A percentile compares a stretch with the other conserved stretches of the same genome.
Evolutionary conservation across 2,329 filamentous ascomycete genomes (phyloP).

Genomic region (Teratosphaeria gauchensis): DNA sequence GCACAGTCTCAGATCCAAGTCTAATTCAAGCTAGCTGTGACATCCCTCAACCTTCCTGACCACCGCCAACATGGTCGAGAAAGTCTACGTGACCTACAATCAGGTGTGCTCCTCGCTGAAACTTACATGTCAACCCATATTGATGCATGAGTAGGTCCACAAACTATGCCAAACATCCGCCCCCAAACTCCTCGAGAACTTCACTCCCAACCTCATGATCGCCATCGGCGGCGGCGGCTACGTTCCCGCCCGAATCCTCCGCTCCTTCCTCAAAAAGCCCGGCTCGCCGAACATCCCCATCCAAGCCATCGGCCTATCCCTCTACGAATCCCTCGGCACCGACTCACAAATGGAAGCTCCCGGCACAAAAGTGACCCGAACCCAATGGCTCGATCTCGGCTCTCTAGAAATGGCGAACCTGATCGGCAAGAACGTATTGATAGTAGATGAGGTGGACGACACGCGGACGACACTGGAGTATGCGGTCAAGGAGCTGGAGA

Average conservation of each 20-base stretch:
- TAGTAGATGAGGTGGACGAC: slow-evolving; percentile 93
- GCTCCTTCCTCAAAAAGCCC: slow-evolving; percentile 90
- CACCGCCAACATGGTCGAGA: slow-evolving; percentile 47
- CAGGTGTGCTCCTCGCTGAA: slow-evolving; percentile 41
- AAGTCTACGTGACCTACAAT: slow-evolving; percentile 86
- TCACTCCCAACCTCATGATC: slow-evolving; percentile 88
- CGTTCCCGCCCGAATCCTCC: slow-evolving; percentile 90
- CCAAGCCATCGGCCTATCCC: slow-evolving; percentile 93
- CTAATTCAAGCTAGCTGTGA: neutral
- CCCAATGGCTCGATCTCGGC: slow-evolving; percentile 92
- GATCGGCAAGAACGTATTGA: slow-evolving; percentile 82
- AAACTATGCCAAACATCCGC: slow-evolving; percentile 90
- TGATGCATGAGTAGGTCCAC: slow-evolving; percentile 59
- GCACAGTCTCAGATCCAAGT: neutral
- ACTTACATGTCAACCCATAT: neutral
- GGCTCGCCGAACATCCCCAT: slow-evolving; percentile 92
- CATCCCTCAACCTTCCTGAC: neutral
- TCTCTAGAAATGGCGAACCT: slow-evolving; percentile 80
- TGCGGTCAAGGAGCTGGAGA: slow-evolving; percentile 83
- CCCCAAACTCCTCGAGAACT: slow-evolving; percentile 67
- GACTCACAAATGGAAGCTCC: slow-evolving; percentile 55
- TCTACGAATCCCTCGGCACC: slow-evolving; percentile 75
- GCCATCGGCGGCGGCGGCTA: slow-evolving; percentile 97
- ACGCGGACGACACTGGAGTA: slow-evolving; percentile 91
- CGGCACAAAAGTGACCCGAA: slow-evolving; percentile 91